Evolutionary conservation across 805 yeast species (phyloP), one percentile per base, ranked within the genome.

Genomic region (Lipomyces mesembrius): DNA sequence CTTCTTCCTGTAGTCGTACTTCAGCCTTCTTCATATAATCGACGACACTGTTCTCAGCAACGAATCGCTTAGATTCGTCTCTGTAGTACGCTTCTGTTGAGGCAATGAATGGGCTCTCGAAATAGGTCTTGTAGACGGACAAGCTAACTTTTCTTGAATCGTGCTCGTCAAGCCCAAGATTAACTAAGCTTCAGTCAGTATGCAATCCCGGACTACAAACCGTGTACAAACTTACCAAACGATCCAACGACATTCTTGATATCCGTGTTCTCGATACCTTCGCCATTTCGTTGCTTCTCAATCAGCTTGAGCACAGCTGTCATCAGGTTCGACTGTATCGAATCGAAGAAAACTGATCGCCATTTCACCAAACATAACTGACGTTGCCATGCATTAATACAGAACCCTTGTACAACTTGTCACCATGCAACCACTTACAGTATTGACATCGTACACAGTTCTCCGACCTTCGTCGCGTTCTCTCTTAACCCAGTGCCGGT

Each of bases 401-500:
- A 17, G 49, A 43, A n/a, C 22, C 22, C 9, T 43, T 8, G 22
- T 17, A n/a, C 49, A 37, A 7, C 43, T 8, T 17, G 20, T 34
- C 57, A 53, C 39, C 5, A 8, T 54, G 57, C 37, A 29, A 29
- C 20, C 37, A 58, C 71, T 25, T 57, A 68, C 82, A 3, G 97
- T 92, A 76, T 92, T 88, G 27, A 96, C 96, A 78, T 95, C 99
- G 77, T 87, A 92, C 57, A 95, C 88, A 74, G 91, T 92, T 70
- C 92, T 84, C 74, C 91, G 86, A 20, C 98, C 98, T 76, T 94
- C 98, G 55, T 92, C 89, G 75, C 98, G 85, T 78, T 94, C 98
- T 75, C 96, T 93, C 73, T 90, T 90, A 56, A 96, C 97, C 99
- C 99, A 95, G 79, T 94, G 95, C 69, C 98, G 85, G 78, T 95